Percentiles rank a stretch among this genome's conserved stretches.
phyloP scores from a whole-genome alignment of 1,284 basidiomycete species.

The Sanghuangporus weigelae region DNA sequence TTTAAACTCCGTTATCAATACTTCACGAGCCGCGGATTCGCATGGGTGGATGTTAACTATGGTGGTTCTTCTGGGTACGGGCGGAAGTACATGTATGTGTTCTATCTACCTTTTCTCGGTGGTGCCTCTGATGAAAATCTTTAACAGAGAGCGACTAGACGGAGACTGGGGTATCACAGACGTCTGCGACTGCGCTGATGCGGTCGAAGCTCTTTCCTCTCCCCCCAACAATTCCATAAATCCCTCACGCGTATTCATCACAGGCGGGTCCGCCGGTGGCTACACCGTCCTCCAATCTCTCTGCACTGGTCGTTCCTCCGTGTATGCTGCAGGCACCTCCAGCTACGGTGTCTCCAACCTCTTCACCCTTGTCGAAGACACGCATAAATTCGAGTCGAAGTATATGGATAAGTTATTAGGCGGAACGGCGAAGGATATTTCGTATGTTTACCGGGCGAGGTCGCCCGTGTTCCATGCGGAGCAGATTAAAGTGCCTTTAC shows the following conservation, averaged over 20 bases:
- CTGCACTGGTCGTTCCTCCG: not conserved
- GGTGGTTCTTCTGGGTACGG: slow-evolving; percentile 67
- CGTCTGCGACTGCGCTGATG: slow-evolving; percentile 52
- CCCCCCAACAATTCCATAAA: slow-evolving; percentile 45
- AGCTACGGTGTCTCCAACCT: slow-evolving; percentile 55
- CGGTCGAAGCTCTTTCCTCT: slow-evolving; percentile 42
- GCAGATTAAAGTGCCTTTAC: slow-evolving; percentile 44
- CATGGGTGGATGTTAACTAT: slow-evolving; percentile 60
- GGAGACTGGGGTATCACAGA: slow-evolving; percentile 68
- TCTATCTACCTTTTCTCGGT: not conserved
- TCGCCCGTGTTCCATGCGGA: slow-evolving; percentile 48
- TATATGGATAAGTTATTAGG: slow-evolving; percentile 53
- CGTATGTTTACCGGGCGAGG: slow-evolving; percentile 43
- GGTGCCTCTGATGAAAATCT: not conserved
- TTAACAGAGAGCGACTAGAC: slow-evolving; percentile 42
- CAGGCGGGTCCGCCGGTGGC: slow-evolving; percentile 58
- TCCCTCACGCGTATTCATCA: slow-evolving; percentile 50
- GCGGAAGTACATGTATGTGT: slow-evolving; percentile 42
- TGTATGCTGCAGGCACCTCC: slow-evolving; percentile 45
- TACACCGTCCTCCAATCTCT: slow-evolving; percentile 50
- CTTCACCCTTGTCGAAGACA: slow-evolving; percentile 40
- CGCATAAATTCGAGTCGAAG: slow-evolving; percentile 63
- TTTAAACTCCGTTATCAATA: slow-evolving; percentile 52
- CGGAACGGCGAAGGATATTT: slow-evolving; percentile 40
- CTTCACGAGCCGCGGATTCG: slow-evolving; percentile 61